Percentiles rank a stretch among this genome's conserved stretches.
These are phyloP conservation scores for Otatea glauca DNA, from an alignment of 176 grass and related monocot genomes.

Conservation along the genomic window DNA sequence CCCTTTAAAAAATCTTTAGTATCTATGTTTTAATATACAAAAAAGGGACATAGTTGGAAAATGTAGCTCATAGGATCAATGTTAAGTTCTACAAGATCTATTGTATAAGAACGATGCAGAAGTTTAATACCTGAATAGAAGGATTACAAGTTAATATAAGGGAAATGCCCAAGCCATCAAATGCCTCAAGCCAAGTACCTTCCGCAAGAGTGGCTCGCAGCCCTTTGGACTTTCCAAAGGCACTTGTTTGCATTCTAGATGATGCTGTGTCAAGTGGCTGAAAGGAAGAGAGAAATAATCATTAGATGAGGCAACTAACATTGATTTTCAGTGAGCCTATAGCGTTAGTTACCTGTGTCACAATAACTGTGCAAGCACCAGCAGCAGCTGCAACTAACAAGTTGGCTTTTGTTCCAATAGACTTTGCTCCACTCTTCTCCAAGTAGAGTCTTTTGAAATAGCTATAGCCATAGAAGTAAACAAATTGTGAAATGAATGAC, in stretches of 20 bases:
- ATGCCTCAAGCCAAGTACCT: constrained; percentile 83
- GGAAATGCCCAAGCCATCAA: constrained; percentile 92
- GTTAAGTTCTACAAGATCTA: constrained; percentile 9
- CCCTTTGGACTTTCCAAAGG: constrained; percentile 94
- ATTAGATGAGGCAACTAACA: constrained; percentile 32
- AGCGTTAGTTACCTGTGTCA: constrained; percentile 67
- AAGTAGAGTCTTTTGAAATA: constrained; percentile 90
- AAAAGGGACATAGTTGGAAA: neutral
- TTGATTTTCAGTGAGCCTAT: neutral
- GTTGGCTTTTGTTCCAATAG: constrained; percentile 86
- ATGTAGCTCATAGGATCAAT: neutral
- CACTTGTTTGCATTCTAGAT: constrained; percentile 98
- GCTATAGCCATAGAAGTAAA: constrained; percentile 97
- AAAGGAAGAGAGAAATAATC: constrained; percentile 6
- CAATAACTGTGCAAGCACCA: constrained; percentile 88
- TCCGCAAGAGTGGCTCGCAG: constrained; percentile 77
- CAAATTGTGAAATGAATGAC: constrained; percentile 88
- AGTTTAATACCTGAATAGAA: constrained; percentile 87
- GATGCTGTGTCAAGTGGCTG: constrained; percentile 94
- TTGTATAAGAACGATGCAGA: neutral
- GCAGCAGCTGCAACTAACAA: constrained; percentile 87
- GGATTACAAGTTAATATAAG: constrained; percentile 93
- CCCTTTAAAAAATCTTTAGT: neutral
- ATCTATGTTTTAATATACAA: neutral
- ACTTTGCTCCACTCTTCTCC: constrained; percentile 81